A percentile compares a stretch with the other conserved stretches of the same genome.
Evolutionary conservation across 1,139 yeast species (phyloP).

Genomic region (Blastobotrys malaysiensis): DNA sequence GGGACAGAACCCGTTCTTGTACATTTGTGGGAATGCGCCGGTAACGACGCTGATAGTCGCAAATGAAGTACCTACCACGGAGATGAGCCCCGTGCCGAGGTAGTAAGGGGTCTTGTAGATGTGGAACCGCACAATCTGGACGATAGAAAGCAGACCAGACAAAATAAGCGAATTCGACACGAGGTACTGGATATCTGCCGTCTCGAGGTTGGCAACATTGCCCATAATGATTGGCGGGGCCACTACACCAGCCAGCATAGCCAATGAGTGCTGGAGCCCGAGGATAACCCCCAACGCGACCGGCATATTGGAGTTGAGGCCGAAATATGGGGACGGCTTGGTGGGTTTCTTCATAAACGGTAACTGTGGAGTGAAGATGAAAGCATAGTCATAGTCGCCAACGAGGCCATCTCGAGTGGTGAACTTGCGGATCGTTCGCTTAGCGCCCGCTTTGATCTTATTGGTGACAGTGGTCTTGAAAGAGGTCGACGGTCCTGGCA

Average conservation of each 20-base stretch:
- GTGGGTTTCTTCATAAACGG: constrained; percentile 51
- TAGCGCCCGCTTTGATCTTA: constrained; percentile 1
- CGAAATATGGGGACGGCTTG: constrained; percentile 68
- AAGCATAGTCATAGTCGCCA: constrained; percentile 78
- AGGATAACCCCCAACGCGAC: constrained; percentile 63
- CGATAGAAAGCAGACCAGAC: constrained; percentile 64
- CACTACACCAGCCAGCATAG: constrained; percentile 88
- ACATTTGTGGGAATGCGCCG: constrained; percentile 76
- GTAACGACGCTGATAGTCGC: constrained; percentile 78
- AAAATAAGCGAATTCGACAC: constrained; percentile 73
- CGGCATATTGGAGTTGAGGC: constrained; percentile 75
- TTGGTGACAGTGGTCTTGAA: neutral
- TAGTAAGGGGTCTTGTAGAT: constrained; percentile 66
- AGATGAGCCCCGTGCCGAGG: constrained; percentile 79
- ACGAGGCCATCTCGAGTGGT: constrained; percentile 65
- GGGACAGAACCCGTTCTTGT: constrained; percentile 64
- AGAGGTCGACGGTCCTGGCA: neutral
- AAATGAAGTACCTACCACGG: constrained; percentile 87
- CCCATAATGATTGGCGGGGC: constrained; percentile 79
- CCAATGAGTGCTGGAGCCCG: constrained; percentile 81
- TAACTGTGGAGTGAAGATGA: constrained; percentile 67
- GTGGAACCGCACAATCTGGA: constrained; percentile 79
- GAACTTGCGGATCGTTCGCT: constrained; percentile 18
- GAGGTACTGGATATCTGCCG: constrained; percentile 54
- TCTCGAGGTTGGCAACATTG: constrained; percentile 50